Base-by-base conservation (phyloP, 208 protist species). In the Leptomonas pyrrhocoris region DNA sequence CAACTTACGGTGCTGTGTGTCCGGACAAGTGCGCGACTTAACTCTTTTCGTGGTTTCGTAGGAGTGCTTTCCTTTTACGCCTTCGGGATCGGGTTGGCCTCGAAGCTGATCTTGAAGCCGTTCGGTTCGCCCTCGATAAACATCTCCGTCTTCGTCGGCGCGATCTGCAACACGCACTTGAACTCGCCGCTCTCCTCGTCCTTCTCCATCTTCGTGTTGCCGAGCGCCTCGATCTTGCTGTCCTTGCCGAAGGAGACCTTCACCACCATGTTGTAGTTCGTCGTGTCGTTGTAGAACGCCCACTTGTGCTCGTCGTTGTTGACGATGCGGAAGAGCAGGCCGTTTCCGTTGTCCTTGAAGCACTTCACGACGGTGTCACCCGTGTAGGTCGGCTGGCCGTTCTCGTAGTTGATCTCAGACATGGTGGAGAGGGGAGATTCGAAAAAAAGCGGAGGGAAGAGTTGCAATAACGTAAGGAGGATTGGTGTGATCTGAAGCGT, bases 201-300 rank as follows among this genome's bases (percentile, higher is more conserved):
- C 57, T 62, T 74, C 45, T 79, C 74, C 80, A 89, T 78, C 49
- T 38, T 79, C 5, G 89, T 91, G 55, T 78, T 83, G 56, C 86
- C 86, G 38, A 92, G 56, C 18, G 86, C 46, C 55, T 80, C 45
- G 43, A 94, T 70, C 60, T 84, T 74, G 75, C 84, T 89, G 75
- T 90, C 83, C 78, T 89, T 87, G 67, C 83, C 86, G 68, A 94
- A 94, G 25, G 68, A 68, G 2, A 92, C 85, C 68, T 84, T 88
- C 54, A 94, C 81, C 46, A 77, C 43, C 85, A 94, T 92, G 58
- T 83, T 81, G 84, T 92, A 94, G 56, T 80, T 79, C 23, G 68
- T 87, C 42, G 89, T 92, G 68, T 94, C 89, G 72, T 94, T 94
- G 78, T 94, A 94, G 68, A 92, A 94, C 61, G 81, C 83, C 88